Conservation (phyloP, 768 basidiomycete species). For the Cystobasidiopsis lactophilus region DNA sequence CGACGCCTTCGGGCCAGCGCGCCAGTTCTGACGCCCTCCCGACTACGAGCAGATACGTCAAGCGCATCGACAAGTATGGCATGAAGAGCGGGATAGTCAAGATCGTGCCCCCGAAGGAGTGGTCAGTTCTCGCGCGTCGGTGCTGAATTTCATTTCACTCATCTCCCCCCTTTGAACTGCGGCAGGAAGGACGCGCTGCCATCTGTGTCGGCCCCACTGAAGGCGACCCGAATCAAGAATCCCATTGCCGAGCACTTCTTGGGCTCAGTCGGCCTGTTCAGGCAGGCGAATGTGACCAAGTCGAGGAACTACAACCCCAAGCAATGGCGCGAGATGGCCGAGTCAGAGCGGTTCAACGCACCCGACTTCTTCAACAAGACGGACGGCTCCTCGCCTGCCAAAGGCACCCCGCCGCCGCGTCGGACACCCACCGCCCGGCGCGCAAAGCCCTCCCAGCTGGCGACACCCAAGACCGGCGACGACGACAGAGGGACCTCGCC, state of each 20-base stretch:
- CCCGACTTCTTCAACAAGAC: conserved; percentile 26
- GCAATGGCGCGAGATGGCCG: conserved; percentile 64
- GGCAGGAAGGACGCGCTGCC: conserved; percentile 52
- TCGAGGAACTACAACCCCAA: conserved; percentile 58
- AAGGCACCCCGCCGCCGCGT: background rate
- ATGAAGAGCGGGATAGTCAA: conserved; percentile 79
- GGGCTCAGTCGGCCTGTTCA: conserved; percentile 55
- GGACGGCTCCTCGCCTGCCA: no score
- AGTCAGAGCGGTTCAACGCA: conserved; percentile 45
- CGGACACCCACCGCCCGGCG: no score
- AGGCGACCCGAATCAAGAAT: conserved; percentile 51
- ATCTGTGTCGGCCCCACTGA: conserved; percentile 45
- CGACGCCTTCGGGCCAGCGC: no score
- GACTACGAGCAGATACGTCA: conserved; percentile 31
- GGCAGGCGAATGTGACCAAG: conserved; percentile 77
- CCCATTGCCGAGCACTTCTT: conserved; percentile 89
- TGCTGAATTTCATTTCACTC: background rate
- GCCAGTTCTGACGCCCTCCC: background rate
- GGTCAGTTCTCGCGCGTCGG: conserved; percentile 34
- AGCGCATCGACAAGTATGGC: conserved; percentile 72
- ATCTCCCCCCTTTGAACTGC: background rate
- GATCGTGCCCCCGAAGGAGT: conserved; percentile 83
- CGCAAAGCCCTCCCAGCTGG: background rate
- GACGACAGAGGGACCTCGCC: conserved; percentile 7
- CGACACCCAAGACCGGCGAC: background rate